Evolutionary conservation across 495 filamentous ascomycete genomes (phyloP).

Genomic region (Penicillium salamii): DNA sequence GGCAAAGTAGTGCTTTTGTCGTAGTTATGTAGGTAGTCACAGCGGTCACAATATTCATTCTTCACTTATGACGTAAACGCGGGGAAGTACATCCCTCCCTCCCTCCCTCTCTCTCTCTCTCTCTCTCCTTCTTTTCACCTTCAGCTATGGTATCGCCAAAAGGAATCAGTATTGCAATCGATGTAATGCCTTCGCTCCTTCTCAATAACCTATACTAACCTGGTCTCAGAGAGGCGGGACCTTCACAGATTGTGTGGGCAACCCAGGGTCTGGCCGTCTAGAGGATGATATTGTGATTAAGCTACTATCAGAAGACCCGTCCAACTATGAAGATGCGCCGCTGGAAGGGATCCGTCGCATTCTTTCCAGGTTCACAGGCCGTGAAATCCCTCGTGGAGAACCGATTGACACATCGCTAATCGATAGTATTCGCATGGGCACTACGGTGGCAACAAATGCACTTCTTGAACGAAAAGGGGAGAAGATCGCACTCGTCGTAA

Average conservation of each 20-base stretch:
- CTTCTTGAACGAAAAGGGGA: conserved; percentile 89
- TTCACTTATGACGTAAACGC: neutral
- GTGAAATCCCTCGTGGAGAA: conserved; percentile 72
- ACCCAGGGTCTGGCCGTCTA: conserved; percentile 19
- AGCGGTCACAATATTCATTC: neutral
- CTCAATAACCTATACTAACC: neutral
- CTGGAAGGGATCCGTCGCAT: conserved; percentile 81
- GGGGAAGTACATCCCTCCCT: neutral
- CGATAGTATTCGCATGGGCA: conserved; percentile 79
- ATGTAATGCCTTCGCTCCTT: conserved; percentile 9
- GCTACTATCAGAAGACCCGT: conserved; percentile 75
- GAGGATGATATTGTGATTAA: conserved; percentile 65
- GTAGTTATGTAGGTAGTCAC: neutral
- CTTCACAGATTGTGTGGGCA: conserved; percentile 28
- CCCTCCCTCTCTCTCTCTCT: neutral
- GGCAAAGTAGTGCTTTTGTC: conserved; percentile 14
- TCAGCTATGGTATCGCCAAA: neutral
- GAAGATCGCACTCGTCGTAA: conserved; percentile 79
- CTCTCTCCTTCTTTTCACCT: neutral
- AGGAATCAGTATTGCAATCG: conserved; percentile 27
- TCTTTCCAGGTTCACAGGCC: conserved; percentile 66
- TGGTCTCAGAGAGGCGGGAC: conserved; percentile 22
- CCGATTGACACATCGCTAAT: conserved; percentile 74
- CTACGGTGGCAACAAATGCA: conserved; percentile 80
- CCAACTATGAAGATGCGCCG: conserved; percentile 78